Evolutionary conservation across 306 rosid species (phyloP), one percentile per base, ranked within the genome.

Genomic region (Echinosophora koreensis): DNA sequence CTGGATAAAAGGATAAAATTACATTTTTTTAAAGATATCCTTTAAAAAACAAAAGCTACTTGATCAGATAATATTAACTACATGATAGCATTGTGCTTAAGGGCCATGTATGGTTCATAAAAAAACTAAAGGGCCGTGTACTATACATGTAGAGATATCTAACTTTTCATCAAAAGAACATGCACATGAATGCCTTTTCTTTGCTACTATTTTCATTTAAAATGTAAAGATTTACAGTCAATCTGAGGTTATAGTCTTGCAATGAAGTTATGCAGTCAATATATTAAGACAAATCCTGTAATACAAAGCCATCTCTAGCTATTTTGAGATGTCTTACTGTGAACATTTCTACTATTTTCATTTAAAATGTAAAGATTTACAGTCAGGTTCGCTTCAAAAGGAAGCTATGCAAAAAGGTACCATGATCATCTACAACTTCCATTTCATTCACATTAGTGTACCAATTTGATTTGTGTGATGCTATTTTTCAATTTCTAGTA

Each of bases 151-250:
- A 37, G 35, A 58, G 71, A 68, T 61, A 32, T 66, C 9, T 17
- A 37, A 65, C 14, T 63, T 66, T 60, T 38, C 71, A 42, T 32
- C 47, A 9, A 5, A 61, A 15, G 56, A 37, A 28, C 13, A 30
- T 59, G 10, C 50, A 30, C 69, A 22, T 71, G 14, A 55, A 32
- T 61, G 22, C 39, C 57, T 28, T 32, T 62, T 73, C 27, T 66
- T 16, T 8, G 37, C 62, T 50, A 18, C 37, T 57, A 1, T 32
- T 61, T 6, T 46, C 22, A 18, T 67, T 38, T 12, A 47, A 35
- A 28, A 80, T 57, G 35, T 12, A 39, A 44, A 64, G 67, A 9
- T 78, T 57, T 69, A 38, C 44, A 66, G 18, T 18, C 64, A 50
- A 50, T 58, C 37, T 46, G 69, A 63, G 46, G 17, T 17, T 66